Conservation (phyloP, 148 eudicot genomes). For the Chenopodium berlandieri region DNA sequence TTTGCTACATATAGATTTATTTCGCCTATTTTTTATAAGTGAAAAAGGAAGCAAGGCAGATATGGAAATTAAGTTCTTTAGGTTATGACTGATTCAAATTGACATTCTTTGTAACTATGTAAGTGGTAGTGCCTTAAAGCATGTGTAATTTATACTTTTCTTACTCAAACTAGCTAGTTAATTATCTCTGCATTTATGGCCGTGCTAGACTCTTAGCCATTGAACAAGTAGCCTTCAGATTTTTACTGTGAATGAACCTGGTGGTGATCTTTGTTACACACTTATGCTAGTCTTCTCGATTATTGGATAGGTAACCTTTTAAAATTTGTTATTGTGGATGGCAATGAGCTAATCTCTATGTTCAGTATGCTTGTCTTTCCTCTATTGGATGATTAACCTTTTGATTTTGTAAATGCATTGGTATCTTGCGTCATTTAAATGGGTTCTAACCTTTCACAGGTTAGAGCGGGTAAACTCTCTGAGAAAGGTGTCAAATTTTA, state of each 20-base stretch:
- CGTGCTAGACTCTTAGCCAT: neutral
- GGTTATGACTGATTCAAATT: neutral
- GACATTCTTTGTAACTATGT: no score
- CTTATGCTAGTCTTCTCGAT: neutral
- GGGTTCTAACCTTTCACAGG: slow-evolving; percentile 40
- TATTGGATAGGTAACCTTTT: neutral
- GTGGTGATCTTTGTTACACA: neutral
- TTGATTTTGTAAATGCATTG: neutral
- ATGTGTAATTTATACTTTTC: neutral
- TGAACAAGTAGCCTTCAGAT: neutral
- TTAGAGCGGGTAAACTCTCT: slow-evolving; percentile 78
- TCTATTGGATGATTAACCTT: neutral
- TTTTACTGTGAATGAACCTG: neutral
- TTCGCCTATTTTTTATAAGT: neutral
- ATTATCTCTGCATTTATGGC: neutral
- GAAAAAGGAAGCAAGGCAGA: neutral
- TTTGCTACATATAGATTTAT: neutral
- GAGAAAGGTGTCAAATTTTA: slow-evolving; percentile 61
- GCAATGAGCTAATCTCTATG: neutral
- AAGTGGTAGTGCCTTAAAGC: neutral
- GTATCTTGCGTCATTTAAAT: slow-evolving; percentile 13
- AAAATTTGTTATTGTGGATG: neutral
- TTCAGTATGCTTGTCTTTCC: neutral
- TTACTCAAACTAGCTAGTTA: neutral
- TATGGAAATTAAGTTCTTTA: neutral